phyloP scores from a whole-genome alignment of 2,329 filamentous ascomycete species.

The Phialophora verrucosa region DNA sequence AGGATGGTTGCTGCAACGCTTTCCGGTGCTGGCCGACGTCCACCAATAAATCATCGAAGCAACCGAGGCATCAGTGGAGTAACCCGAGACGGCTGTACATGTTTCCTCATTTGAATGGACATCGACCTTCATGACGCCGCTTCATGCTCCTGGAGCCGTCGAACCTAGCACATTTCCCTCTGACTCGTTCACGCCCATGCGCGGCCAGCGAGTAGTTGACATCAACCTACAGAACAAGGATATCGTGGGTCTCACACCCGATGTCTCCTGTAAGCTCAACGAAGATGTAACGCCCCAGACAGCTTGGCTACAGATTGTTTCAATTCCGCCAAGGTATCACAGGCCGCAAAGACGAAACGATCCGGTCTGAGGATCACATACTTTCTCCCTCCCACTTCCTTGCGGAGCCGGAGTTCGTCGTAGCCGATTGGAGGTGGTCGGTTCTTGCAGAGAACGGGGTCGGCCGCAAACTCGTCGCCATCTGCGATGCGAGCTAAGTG shows the following conservation, averaged over 20 bases:
- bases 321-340: constrained; percentile 26
- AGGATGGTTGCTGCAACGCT: background rate
- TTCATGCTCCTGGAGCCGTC: too few relatives aligned
- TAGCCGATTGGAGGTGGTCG: constrained; percentile 43
- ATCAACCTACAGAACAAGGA: background rate
- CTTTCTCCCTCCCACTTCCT: constrained; percentile 35
- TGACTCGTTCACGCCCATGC: too few relatives aligned
- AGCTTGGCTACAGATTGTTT: constrained; percentile 22
- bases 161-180: too few relatives aligned
- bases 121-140: too few relatives aligned
- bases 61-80: background rate
- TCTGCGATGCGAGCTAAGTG: constrained; percentile 40
- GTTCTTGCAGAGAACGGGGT: constrained; percentile 39
- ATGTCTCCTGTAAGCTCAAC: background rate
- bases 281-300: constrained; percentile 11
- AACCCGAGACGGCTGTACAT: background rate
- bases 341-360: constrained; percentile 45
- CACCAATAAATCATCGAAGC: background rate
- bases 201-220: too few relatives aligned
- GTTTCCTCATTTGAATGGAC: too few relatives aligned
- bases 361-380: constrained; percentile 46
- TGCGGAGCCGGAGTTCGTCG: constrained; percentile 40
- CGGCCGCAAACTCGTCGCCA: constrained; percentile 42
- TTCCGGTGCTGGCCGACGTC: constrained; percentile 8
- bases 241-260: background rate